Percentiles rank a stretch among this genome's conserved stretches.
Evolutionary conservation across 371 early-diverging fungal genomes (phyloP).

Genomic region (Apophysomyces sp.): DNA sequence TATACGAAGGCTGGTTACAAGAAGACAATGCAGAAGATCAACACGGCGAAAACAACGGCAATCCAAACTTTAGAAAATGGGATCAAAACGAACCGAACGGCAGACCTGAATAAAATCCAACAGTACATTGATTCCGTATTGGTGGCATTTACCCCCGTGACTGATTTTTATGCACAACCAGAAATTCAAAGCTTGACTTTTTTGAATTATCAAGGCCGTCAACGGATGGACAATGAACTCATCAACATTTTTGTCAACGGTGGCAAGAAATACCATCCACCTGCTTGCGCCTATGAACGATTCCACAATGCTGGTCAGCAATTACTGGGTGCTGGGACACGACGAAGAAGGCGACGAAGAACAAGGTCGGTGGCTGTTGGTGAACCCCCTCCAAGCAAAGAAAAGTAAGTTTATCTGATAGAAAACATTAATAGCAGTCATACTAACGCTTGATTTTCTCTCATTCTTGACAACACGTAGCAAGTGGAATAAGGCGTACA

Average conservation of each 20-base stretch:
- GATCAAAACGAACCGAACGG: too few relatives aligned
- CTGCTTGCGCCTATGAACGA: neutral
- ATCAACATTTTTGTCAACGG: slow-evolving; percentile 12
- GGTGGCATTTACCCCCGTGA: neutral
- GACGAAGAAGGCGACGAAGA: neutral
- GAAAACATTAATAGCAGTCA: too few relatives aligned
- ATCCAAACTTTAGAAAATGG: too few relatives aligned
- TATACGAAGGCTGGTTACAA: too few relatives aligned
- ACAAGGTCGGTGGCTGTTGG: neutral
- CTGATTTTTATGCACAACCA: neutral
- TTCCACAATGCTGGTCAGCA: neutral
- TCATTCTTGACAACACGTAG: neutral
- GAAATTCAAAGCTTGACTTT: neutral
- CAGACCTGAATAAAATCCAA: neutral
- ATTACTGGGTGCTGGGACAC: neutral
- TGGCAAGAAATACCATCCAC: slow-evolving; percentile 4
- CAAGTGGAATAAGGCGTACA: neutral
- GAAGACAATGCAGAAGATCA: too few relatives aligned
- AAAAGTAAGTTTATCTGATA: neutral
- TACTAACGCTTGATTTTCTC: neutral
- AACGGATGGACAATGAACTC: slow-evolving; percentile 8
- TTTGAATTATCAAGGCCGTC: slow-evolving; percentile 9
- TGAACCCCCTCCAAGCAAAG: neutral
- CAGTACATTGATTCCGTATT: neutral
- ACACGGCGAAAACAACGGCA: too few relatives aligned